phyloP scores from a whole-genome alignment of 1,284 basidiomycete genomes.

The Cutaneotrichosporon cyanovorans region DNA sequence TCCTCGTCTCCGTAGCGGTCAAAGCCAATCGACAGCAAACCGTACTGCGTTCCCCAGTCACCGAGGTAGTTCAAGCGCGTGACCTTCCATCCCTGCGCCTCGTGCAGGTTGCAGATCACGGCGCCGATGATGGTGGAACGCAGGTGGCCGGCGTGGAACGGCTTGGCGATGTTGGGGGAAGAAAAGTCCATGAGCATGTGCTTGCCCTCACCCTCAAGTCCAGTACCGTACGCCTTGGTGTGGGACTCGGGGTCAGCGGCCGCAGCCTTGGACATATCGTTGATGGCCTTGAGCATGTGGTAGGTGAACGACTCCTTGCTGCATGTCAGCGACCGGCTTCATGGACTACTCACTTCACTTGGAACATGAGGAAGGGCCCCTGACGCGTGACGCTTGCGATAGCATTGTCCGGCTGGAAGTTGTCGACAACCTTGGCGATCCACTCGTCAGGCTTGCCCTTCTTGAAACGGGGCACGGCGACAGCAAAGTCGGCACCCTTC shows the following conservation, averaged over 20 bases:
- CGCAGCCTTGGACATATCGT: conserved; percentile 54
- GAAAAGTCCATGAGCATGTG: conserved; percentile 69
- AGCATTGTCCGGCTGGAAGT: conserved; percentile 49
- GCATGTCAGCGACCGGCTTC: not conserved
- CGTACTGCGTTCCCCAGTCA: conserved; percentile 86
- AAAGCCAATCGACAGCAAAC: conserved; percentile 85
- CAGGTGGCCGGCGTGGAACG: conserved; percentile 96
- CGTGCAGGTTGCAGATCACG: conserved; percentile 86
- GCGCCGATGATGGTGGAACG: conserved; percentile 96
- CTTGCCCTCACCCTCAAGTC: conserved; percentile 69
- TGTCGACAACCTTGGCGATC: conserved; percentile 63
- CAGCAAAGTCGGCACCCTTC: conserved; percentile 84
- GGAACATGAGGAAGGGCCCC: conserved; percentile 77
- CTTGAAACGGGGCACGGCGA: conserved; percentile 85
- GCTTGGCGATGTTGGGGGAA: conserved; percentile 96
- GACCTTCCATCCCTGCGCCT: conserved; percentile 88
- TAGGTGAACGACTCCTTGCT: conserved; percentile 55
- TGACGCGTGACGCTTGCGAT: conserved; percentile 55
- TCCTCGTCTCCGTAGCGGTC: conserved; percentile 83
- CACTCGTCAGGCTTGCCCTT: conserved; percentile 74
- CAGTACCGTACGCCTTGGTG: conserved; percentile 63
- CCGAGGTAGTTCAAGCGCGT: conserved; percentile 87
- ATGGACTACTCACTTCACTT: conserved; percentile 50
- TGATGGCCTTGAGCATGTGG: conserved; percentile 72
- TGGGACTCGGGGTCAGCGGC: conserved; percentile 28